phyloP scores from a whole-genome alignment of 768 basidiomycete genomes.

The Kwoniella newhampshirensis region DNA sequence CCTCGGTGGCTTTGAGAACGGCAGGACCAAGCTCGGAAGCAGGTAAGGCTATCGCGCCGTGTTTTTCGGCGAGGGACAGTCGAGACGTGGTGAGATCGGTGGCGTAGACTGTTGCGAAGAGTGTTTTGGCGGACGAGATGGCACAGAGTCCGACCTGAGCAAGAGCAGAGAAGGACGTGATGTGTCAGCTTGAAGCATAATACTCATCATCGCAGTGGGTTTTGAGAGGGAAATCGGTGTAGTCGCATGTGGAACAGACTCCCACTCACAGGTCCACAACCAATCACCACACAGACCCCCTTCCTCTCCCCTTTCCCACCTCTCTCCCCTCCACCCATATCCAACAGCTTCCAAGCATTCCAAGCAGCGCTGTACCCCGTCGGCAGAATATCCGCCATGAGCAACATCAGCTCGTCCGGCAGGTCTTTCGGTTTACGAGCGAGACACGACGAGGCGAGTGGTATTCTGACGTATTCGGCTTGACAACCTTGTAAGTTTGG shows the following conservation, averaged over 20 bases:
- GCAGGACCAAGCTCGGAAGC: slow-evolving; percentile 22
- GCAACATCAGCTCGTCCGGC: slow-evolving; percentile 32
- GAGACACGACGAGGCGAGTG: slow-evolving; percentile 42
- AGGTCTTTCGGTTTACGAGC: slow-evolving; percentile 37
- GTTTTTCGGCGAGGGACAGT: slow-evolving; percentile 44
- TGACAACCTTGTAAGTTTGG: slow-evolving; percentile 42
- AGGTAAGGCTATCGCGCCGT: slow-evolving; percentile 51
- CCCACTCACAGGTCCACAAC: slow-evolving; percentile 52
- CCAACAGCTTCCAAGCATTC: slow-evolving; percentile 44
- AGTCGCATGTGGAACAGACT: background rate
- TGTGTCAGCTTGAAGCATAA: no score
- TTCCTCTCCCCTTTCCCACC: slow-evolving; percentile 16
- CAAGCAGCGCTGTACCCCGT: slow-evolving; percentile 47
- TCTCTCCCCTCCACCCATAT: slow-evolving; percentile 30
- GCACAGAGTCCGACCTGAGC: slow-evolving; percentile 49
- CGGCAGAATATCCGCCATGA: slow-evolving; percentile 52
- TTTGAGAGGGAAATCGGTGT: slow-evolving; percentile 2
- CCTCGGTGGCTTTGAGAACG: slow-evolving; percentile 36
- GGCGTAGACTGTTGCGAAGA: slow-evolving; percentile 49
- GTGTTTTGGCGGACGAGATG: slow-evolving; percentile 48
- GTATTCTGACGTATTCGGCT: slow-evolving; percentile 47
- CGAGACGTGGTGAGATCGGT: slow-evolving; percentile 30
- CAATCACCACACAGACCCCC: slow-evolving; percentile 50
- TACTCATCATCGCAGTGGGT: no score
- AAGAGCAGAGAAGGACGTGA: no score